Evolutionary conservation across 306 rosid species (phyloP), one percentile per base, ranked within the genome.

Genomic region (Betula pendula): DNA sequence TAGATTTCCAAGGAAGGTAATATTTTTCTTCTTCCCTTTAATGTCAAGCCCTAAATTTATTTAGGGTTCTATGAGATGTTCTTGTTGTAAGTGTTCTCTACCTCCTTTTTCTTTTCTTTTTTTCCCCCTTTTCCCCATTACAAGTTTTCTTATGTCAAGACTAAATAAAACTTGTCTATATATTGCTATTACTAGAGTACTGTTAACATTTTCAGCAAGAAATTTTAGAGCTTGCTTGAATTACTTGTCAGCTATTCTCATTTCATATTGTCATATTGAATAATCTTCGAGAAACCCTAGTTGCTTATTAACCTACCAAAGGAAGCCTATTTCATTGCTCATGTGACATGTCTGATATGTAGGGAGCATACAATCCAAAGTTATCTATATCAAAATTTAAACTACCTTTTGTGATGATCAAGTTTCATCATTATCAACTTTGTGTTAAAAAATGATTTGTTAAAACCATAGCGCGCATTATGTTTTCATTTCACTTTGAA

Each of bases 11-110:
- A 7, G 20, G 43, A 31, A 62, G 70, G 70, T 65, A 65, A 24
- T 38, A 9, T 65, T 65, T 65, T 65, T 35, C 70, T 65, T 35
- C 70, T 3, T 65, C 45, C n/a, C 8, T 65, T 8, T 25, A 22
- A 31, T 35, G 70, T 65, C 4, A 38, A 17, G 47, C 24, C 70
- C 27, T 35, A 65, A 19, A 35, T 35, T 65, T 9, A 9, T 65
- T 62, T 65, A 65, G 48, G 70, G 48, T 38, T 65, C 70, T 35
- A 65, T n/a, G 22, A 33, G 27, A 65, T 65, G 48, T 35, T 65
- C 70, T 35, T 65, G 13, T 35, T 19, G 17, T 35, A 62, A 27
- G 31, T 58, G 35, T 38, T 60, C 2, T 38, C 48, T 65, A 35
- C 25, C 16, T 16, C 27, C 48, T 20, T 65, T 35, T 35, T 8